Evolutionary conservation across 257 asterid genomes (phyloP).

Genomic region (Capsicum rhomboideum): DNA sequence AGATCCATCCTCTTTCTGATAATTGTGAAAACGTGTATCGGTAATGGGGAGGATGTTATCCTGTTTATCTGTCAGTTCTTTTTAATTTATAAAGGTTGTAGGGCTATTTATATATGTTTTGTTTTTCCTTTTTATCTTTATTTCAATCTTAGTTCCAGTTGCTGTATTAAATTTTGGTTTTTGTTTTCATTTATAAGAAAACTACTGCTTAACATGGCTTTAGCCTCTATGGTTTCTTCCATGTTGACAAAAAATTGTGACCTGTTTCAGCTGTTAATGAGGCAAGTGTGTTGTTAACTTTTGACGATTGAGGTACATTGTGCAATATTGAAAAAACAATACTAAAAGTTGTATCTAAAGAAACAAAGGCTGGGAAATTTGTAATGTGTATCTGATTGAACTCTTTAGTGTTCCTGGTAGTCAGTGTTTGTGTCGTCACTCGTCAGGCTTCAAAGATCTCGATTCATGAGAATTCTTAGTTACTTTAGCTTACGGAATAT

Average conservation of each 20-base stretch:
- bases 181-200: background rate
- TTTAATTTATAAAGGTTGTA: background rate
- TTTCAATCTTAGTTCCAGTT: background rate
- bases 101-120: background rate
- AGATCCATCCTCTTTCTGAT: slow-evolving; percentile 12
- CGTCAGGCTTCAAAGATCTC: too few species aligned
- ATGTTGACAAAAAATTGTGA: background rate
- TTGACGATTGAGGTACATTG: too few species aligned
- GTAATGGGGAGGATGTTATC: background rate
- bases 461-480: background rate
- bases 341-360: too few species aligned
- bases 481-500: background rate
- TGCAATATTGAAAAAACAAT: too few species aligned
- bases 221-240: background rate
- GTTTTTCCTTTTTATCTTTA: background rate
- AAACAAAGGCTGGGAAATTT: too few species aligned
- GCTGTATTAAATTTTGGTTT: background rate
- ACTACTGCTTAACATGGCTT: background rate
- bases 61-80: background rate
- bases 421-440: too few species aligned
- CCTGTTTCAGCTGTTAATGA: too few species aligned
- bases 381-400: too few species aligned
- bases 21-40: background rate
- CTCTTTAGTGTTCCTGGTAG: too few species aligned
- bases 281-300: too few species aligned